These are phyloP conservation scores for Trichoderma gracile DNA, from an alignment of 2,329 filamentous ascomycete genomes.

Conservation along the genomic window DNA sequence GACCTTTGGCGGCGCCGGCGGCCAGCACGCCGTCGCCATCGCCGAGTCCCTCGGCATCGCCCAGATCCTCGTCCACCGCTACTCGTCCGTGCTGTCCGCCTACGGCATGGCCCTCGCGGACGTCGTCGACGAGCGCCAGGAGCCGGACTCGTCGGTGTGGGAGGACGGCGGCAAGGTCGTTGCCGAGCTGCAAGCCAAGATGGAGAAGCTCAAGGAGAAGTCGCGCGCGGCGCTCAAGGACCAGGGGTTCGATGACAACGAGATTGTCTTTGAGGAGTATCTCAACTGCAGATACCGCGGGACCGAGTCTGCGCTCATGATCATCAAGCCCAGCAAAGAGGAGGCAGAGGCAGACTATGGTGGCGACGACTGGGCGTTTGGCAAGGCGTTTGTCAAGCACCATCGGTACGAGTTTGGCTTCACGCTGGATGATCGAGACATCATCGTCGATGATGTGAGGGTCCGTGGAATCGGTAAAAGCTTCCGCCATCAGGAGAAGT, in stretches of 20 bases:
- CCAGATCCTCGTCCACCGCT: conserved; percentile 82
- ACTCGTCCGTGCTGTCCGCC: conserved; percentile 85
- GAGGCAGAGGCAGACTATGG: conserved; percentile 60
- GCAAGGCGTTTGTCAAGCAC: conserved; percentile 78
- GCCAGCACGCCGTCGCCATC: conserved; percentile 90
- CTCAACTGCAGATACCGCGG: conserved; percentile 91
- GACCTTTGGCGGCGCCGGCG: conserved; percentile 88
- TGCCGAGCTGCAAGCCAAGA: conserved; percentile 67
- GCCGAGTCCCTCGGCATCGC: conserved; percentile 80
- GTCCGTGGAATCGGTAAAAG: conserved; percentile 88
- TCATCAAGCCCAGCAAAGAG: conserved; percentile 68
- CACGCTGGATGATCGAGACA: conserved; percentile 77
- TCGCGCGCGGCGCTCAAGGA: conserved; percentile 66
- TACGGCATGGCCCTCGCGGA: conserved; percentile 93
- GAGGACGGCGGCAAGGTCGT: conserved; percentile 59
- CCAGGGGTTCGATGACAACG: conserved; percentile 74
- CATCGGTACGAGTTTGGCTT: conserved; percentile 95
- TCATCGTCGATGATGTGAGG: conserved; percentile 87
- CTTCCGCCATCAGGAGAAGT: conserved; percentile 75
- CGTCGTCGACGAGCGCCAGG: conserved; percentile 87
- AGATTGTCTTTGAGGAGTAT: conserved; percentile 86
- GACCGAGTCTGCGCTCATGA: conserved; percentile 89
- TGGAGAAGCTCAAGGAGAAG: conserved; percentile 77
- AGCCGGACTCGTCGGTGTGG: conserved; percentile 67
- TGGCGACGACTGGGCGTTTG: conserved; percentile 78